Evolutionary conservation across 345 rosid species (phyloP).

Genomic region (rapeseed (Brassica napus)): Da-Ae NC_063452.1:6724001-6724500

Average conservation of each 20-base stretch:
- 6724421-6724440: neutral
- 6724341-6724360: slow-evolving; percentile 2
- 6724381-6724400: slow-evolving; percentile 1
- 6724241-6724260: neutral
- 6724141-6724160: slow-evolving; percentile 24
- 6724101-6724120: slow-evolving; percentile 33
- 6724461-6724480: neutral
- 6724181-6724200: slow-evolving; percentile 26
- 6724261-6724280: slow-evolving; percentile 22
- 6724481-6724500: neutral
- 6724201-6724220: slow-evolving; percentile 13
- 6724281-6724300: slow-evolving; percentile 17
- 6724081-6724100: slow-evolving; percentile 38
- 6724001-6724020: slow-evolving; percentile 35
- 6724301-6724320: neutral
- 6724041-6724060: slow-evolving; percentile 41
- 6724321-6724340: slow-evolving; percentile 23
- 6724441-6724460: neutral
- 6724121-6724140: slow-evolving; percentile 21
- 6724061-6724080: neutral
- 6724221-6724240: slow-evolving; percentile 29
- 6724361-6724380: slow-evolving; percentile 34
- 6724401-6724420: neutral
- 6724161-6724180: slow-evolving; percentile 2
- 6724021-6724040: slow-evolving; percentile 26